These are phyloP conservation scores for Xylaria sp. DNA, from an alignment of 2,329 filamentous ascomycete species.

Conservation along the genomic window DNA sequence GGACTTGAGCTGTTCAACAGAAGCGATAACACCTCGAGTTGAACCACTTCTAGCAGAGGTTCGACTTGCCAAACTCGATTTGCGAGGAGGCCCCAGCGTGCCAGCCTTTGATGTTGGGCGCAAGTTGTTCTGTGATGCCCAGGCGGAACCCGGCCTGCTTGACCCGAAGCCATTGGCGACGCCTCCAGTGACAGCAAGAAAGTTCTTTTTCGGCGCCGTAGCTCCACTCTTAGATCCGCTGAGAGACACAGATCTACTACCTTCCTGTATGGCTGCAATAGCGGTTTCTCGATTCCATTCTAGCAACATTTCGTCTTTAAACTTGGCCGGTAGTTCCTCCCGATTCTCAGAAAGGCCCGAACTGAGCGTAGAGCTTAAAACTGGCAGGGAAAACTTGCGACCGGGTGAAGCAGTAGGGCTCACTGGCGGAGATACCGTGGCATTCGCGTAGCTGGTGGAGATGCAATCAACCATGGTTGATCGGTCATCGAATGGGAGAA, in stretches of 20 bases:
- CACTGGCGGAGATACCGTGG: constrained; percentile 56
- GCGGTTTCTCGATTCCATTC: constrained; percentile 76
- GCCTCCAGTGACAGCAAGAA: constrained; percentile 54
- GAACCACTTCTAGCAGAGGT: constrained; percentile 41
- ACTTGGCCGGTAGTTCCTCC: constrained; percentile 57
- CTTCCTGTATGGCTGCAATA: constrained; percentile 61
- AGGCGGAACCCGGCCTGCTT: constrained; percentile 40
- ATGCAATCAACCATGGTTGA: constrained; percentile 68
- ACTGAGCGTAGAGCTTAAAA: constrained; percentile 47
- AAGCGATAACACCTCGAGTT: constrained; percentile 49
- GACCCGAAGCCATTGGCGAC: constrained; percentile 36
- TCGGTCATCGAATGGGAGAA: constrained; percentile 72
- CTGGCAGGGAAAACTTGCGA: constrained; percentile 57
- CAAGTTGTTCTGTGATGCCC: constrained; percentile 46
- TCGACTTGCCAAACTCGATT: constrained; percentile 50
- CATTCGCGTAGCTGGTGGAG: constrained; percentile 62
- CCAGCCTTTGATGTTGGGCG: constrained; percentile 43
- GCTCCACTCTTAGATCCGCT: constrained; percentile 68
- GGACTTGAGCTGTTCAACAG: constrained; percentile 59
- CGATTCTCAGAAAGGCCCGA: constrained; percentile 38
- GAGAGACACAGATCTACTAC: constrained; percentile 66
- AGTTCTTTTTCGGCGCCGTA: constrained; percentile 46
- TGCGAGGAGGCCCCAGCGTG: constrained; percentile 38
- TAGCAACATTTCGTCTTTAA: constrained; percentile 69
- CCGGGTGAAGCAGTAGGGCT: constrained; percentile 68